Conservation (phyloP, 129 eudicot species). For the Saposhnikovia divaricata region DNA sequence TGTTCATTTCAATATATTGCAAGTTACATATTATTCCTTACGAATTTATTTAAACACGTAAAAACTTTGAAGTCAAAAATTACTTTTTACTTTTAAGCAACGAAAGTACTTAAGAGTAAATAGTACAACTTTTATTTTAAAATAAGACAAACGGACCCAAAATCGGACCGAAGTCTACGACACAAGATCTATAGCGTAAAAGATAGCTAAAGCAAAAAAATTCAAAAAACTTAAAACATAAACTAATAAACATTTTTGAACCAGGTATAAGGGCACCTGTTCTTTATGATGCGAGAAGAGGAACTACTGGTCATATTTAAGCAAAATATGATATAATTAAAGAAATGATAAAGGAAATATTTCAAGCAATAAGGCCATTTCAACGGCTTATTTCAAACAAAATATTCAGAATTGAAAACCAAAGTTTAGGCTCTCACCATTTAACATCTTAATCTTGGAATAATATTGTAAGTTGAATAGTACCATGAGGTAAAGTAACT, state of each 20-base stretch:
- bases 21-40: too few species aligned
- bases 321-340: not conserved
- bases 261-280: not conserved
- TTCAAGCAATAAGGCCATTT: not conserved
- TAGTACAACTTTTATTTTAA: too few species aligned
- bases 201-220: not conserved
- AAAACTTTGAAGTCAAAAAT: too few species aligned
- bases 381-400: not conserved
- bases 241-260: not conserved
- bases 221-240: not conserved
- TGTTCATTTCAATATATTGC: too few species aligned
- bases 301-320: not conserved
- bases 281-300: not conserved
- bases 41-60: too few species aligned
- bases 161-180: not conserved
- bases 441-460: not conserved
- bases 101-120: too few species aligned
- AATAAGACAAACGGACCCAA: too few species aligned
- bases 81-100: too few species aligned
- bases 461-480: not conserved
- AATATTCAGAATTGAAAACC: not conserved
- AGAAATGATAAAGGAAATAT: not conserved
- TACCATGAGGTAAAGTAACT: slow-evolving; percentile 1
- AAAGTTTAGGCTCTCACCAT: not conserved
- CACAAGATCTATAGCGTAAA: not conserved